phyloP scores from a whole-genome alignment of 2,329 filamentous ascomycete genomes.

The Ploettnerulaceae sp. region DNA sequence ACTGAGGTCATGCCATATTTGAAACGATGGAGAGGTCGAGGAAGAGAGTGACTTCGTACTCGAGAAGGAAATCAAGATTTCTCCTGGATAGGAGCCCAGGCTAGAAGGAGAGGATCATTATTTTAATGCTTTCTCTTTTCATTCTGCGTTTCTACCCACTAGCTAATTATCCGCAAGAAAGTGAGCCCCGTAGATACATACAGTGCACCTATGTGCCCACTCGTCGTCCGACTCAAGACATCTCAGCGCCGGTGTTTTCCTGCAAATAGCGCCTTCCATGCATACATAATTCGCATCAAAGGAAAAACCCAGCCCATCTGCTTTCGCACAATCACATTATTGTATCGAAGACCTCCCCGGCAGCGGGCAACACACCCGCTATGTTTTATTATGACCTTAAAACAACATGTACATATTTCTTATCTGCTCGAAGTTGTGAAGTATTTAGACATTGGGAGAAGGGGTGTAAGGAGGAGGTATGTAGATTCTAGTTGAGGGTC shows the following conservation, averaged over 20 bases:
- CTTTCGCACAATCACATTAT: no score
- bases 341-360: not conserved
- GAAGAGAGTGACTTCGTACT: no score
- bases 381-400: slow-evolving; percentile 9
- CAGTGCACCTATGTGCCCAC: no score
- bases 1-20: no score
- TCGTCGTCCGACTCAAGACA: no score
- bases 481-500: slow-evolving; percentile 27
- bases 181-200: no score
- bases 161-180: not conserved
- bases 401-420: no score
- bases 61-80: no score
- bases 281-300: no score
- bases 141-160: not conserved
- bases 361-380: slow-evolving; percentile 10
- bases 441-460: slow-evolving; percentile 14
- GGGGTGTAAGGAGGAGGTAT: not conserved
- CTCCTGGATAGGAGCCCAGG: not conserved
- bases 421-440: not conserved
- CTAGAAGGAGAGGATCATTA: not conserved
- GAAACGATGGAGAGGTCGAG: no score
- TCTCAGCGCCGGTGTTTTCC: not conserved
- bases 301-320: no score
- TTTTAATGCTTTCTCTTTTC: not conserved
- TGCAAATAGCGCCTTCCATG: not conserved